Evolutionary conservation across 1,284 basidiomycete genomes (phyloP).

Genomic region (Crepidotus sp.): DNA sequence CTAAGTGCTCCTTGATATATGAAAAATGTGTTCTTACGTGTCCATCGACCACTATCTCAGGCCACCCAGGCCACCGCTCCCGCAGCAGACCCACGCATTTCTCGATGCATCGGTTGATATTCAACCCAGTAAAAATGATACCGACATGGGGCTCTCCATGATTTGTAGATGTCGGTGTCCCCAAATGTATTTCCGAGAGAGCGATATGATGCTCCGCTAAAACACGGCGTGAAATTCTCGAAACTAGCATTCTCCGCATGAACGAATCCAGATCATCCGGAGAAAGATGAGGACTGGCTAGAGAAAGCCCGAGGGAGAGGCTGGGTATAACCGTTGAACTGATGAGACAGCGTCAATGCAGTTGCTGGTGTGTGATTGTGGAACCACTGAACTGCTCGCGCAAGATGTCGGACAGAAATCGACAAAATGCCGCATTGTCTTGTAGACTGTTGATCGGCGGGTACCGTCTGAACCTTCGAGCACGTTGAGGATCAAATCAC

Average conservation of each 20-base stretch:
- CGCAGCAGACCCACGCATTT: constrained; percentile 57
- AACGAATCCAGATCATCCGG: constrained; percentile 80
- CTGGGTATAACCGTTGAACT: constrained; percentile 73
- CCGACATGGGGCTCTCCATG: constrained; percentile 64
- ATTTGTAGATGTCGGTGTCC: constrained; percentile 23
- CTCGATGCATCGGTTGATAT: constrained; percentile 63
- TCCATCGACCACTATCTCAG: constrained; percentile 67
- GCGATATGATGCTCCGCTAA: constrained; percentile 87
- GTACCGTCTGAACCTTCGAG: constrained; percentile 61
- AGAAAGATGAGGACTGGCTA: constrained; percentile 69
- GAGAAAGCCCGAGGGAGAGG: constrained; percentile 66
- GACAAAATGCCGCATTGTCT: constrained; percentile 77
- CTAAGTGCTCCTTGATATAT: constrained; percentile 85
- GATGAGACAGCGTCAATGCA: constrained; percentile 5
- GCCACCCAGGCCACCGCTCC: constrained; percentile 39
- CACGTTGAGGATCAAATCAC: constrained; percentile 13
- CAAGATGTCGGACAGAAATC: constrained; percentile 57
- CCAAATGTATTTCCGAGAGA: constrained; percentile 52
- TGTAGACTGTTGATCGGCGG: constrained; percentile 65
- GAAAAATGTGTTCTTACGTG: constrained; percentile 68
- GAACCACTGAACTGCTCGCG: constrained; percentile 60
- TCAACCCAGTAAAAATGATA: constrained; percentile 75
- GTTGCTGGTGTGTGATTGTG: constrained; percentile 7
- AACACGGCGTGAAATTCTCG: constrained; percentile 82
- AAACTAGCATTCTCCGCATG: constrained; percentile 86